Conservation (phyloP, 352 stramenopile genomes). For the Globisporangium abappressorium region DNA sequence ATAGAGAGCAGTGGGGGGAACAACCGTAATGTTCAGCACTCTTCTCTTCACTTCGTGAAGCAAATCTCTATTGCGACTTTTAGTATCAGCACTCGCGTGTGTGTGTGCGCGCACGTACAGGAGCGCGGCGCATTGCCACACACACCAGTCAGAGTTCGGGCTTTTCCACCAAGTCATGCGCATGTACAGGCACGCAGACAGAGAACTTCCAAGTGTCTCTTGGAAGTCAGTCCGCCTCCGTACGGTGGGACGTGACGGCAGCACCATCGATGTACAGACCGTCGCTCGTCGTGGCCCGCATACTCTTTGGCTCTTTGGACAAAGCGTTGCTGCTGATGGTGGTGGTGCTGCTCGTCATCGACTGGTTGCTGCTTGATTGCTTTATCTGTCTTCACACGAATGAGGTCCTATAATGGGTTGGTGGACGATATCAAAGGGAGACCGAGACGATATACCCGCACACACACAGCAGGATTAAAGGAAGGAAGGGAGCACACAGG, state of each 20-base stretch:
- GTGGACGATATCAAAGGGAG: neutral
- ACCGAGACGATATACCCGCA: neutral
- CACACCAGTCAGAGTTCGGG: neutral
- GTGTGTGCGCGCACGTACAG: neutral
- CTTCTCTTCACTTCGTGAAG: neutral
- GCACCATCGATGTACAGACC: neutral
- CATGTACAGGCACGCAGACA: neutral
- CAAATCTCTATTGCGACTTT: neutral
- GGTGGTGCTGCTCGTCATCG: neutral
- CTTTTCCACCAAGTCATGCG: neutral
- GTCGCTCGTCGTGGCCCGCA: neutral
- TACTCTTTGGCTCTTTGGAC: neutral
- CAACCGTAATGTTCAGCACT: neutral
- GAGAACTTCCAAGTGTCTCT: neutral
- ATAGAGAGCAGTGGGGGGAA: neutral
- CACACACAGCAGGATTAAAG: neutral
- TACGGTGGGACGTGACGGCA: neutral
- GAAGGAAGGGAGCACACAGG: neutral
- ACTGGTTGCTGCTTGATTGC: neutral
- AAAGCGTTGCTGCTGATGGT: neutral
- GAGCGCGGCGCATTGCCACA: neutral
- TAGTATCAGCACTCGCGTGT: neutral
- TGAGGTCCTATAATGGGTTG: neutral
- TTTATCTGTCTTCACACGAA: neutral
- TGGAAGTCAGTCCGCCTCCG: neutral